These are phyloP conservation scores for Lepraria neglecta DNA, from an alignment of 495 filamentous ascomycete species.

Conservation along the genomic window DNA sequence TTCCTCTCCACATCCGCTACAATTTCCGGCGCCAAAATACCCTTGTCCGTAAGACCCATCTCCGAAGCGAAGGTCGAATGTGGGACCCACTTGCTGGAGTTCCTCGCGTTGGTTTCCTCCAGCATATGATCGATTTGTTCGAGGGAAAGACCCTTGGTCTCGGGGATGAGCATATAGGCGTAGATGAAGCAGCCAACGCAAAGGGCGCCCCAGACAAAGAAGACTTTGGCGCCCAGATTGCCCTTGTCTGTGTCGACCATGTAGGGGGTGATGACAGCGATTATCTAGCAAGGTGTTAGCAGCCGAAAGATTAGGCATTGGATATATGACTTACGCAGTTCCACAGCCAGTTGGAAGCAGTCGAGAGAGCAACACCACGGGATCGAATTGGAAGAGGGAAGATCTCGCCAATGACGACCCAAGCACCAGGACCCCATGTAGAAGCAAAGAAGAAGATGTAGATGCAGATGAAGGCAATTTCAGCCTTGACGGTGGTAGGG, in stretches of 20 bases:
- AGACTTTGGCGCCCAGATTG: constrained; percentile 66
- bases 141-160: constrained; percentile 78
- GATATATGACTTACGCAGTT: constrained; percentile 42
- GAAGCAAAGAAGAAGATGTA: constrained; percentile 81
- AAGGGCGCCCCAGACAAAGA: constrained; percentile 71
- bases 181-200: constrained; percentile 59
- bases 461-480: constrained; percentile 71
- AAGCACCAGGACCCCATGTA: constrained; percentile 73
- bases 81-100: constrained; percentile 64
- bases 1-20: constrained; percentile 31
- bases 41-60: constrained; percentile 49
- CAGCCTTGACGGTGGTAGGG: constrained; percentile 39
- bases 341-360: constrained; percentile 79
- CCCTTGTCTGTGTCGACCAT: constrained; percentile 56
- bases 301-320: background rate
- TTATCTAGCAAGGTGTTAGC: constrained; percentile 36
- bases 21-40: constrained; percentile 31
- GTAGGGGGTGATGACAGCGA: constrained; percentile 66
- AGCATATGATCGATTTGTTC: constrained; percentile 82
- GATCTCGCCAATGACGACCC: constrained; percentile 78
- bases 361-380: constrained; percentile 67
- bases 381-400: constrained; percentile 74
- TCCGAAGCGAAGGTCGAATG: constrained; percentile 61
- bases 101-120: constrained; percentile 69
- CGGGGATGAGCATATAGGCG: constrained; percentile 67